These are phyloP conservation scores for Exophiala sp. DNA, from an alignment of 2,329 filamentous ascomycete species.

Conservation along the genomic window DNA sequence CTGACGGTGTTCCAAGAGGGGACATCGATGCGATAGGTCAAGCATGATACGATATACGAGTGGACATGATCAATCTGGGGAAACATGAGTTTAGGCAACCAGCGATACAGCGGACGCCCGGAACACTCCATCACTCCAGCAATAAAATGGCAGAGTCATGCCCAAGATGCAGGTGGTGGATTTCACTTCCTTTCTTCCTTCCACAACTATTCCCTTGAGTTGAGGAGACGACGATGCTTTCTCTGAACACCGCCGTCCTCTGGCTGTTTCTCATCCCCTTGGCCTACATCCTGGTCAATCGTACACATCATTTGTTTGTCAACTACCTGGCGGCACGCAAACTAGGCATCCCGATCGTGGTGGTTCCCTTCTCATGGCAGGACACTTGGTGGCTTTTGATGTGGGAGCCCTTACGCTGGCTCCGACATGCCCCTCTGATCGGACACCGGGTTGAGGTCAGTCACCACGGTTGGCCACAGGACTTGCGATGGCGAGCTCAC, in stretches of 20 bases:
- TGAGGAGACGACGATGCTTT: no score
- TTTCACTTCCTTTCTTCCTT: no score
- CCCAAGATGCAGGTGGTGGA: no score
- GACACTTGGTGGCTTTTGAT: conserved; percentile 15
- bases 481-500: conserved; percentile 11
- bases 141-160: no score
- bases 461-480: conserved; percentile 14
- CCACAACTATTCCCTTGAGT: no score
- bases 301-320: conserved; percentile 8
- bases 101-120: no score
- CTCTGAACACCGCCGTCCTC: background rate
- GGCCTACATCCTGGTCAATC: background rate
- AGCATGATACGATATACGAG: no score
- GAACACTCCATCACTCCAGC: no score
- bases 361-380: conserved; percentile 18
- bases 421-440: conserved; percentile 7
- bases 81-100: no score
- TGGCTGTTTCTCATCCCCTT: conserved; percentile 2
- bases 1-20: no score
- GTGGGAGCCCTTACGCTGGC: conserved; percentile 2
- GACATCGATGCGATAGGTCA: no score
- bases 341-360: conserved; percentile 17
- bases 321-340: conserved; percentile 21
- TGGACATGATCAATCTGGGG: no score
- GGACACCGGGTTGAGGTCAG: conserved; percentile 8